Evolutionary conservation across 2,329 filamentous ascomycete genomes (phyloP), one percentile per base, ranked within the genome.

Genomic region (Allantophomopsis cytisporea): DNA sequence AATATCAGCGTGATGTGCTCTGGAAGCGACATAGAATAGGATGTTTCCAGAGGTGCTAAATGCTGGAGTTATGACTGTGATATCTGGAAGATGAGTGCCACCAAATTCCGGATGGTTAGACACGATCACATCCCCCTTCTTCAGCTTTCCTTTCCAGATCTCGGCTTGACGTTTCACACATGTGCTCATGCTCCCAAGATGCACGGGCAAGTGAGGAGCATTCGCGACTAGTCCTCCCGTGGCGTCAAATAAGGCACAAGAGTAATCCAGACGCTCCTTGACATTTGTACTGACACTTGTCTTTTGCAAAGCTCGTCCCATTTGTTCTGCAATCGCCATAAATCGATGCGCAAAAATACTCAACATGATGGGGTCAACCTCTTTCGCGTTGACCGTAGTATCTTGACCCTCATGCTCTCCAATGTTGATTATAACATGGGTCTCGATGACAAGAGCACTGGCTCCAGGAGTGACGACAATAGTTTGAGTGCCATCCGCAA

Each of bases 361-460:
- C 2, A 89, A 68, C 61, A 84, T 69, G 47, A 88, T 83, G 0
- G 83, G 83, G 53, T 88, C 80, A 1, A 84, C 76, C 41, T 76
- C 70, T 34, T 51, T 44, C 8, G 65, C 66, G 37, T 60, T 61
- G 21, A 69, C 56, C 43, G 66, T 62, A 42, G 63, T 64, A 13
- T 23, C 31, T 13, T 16, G 12, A 34, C 28, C 32, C n/a, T 28
- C 32, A 15, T 47, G 63, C 36, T 77, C 76, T 40, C 79, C 74
- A 32, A 91, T 72, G 47, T 94, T 86, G 53, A 95, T 88, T 6
- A 95, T 71, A 7, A 95, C 85, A 51, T 94, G 89, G 0, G 87
- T 94, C 45, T 85, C 71, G 14, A 94, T 77, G 23, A 94, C 68
- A 17, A 87, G 61, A 0, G 88, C 89, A 16, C 76, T 74, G 2